phyloP scores from a whole-genome alignment of 2,329 filamentous ascomycete genomes.

The Botryotinia convoluta region DNA sequence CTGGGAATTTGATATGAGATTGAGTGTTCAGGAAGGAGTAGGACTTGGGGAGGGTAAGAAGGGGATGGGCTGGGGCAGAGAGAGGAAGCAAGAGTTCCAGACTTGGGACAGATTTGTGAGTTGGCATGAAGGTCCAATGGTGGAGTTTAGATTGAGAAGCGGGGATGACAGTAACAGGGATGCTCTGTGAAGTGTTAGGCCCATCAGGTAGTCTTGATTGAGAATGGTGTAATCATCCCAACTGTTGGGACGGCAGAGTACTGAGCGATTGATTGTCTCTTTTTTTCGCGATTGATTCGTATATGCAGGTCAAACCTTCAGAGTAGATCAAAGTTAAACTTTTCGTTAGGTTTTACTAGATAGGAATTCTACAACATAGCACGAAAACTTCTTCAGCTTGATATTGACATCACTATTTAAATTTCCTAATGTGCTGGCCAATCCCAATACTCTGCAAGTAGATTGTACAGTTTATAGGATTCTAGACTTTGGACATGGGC shows the following conservation, averaged over 20 bases:
- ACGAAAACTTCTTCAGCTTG: neutral
- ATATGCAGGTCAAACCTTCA: neutral
- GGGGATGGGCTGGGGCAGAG: neutral
- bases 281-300: neutral
- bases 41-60: conserved; percentile 2
- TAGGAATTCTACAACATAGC: neutral
- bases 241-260: neutral
- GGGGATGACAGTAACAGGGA: neutral
- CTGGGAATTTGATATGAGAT: conserved; percentile 13
- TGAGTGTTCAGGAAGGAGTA: neutral
- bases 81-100: conserved; percentile 9
- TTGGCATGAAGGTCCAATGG: conserved; percentile 4
- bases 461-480: neutral
- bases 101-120: conserved; percentile 11
- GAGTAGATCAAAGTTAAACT: neutral
- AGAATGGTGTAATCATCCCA: neutral
- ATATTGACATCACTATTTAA: neutral
- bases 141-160: neutral
- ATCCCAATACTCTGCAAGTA: neutral
- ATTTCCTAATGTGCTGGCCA: neutral
- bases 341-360: neutral
- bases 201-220: neutral
- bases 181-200: neutral
- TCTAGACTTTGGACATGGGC: neutral
- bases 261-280: too few relatives aligned